Conservation (phyloP, 805 yeast species). For the Candida golubevii region DNA sequence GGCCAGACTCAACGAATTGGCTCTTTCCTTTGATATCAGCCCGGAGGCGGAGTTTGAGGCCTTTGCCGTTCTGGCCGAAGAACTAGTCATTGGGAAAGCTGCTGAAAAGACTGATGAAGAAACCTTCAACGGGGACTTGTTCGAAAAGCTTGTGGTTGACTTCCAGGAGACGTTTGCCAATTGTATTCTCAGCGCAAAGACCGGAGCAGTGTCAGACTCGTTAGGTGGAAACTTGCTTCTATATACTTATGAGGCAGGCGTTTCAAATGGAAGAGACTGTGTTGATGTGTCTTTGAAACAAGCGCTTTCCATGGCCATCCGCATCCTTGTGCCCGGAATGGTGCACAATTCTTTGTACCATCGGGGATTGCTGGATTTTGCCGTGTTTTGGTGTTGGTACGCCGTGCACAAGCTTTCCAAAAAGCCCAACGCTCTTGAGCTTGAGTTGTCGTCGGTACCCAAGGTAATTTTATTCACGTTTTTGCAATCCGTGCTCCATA, state of each 20-base stretch:
- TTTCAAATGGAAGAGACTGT: constrained; percentile 1
- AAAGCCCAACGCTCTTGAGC: constrained; percentile 18
- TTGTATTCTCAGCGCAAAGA: constrained; percentile 24
- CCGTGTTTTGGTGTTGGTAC: constrained; percentile 38
- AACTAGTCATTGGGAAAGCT: constrained; percentile 31
- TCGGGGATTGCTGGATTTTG: constrained; percentile 24
- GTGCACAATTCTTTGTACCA: constrained; percentile 22
- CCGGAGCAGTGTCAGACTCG: constrained; percentile 27
- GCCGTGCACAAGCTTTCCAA: constrained; percentile 22
- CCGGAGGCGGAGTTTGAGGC: constrained; percentile 37
- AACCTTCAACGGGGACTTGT: constrained; percentile 33
- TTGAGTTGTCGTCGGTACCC: constrained; percentile 32
- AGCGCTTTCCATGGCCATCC: constrained; percentile 21
- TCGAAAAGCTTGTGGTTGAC: constrained; percentile 37
- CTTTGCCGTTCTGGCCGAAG: constrained; percentile 33
- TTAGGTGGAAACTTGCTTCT: constrained; percentile 22
- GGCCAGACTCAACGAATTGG: constrained; percentile 36
- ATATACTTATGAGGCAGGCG: constrained; percentile 13
- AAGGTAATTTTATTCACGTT: constrained; percentile 25
- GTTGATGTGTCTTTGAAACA: constrained; percentile 13
- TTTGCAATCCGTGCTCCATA: constrained; percentile 28
- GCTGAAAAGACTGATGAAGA: constrained; percentile 20
- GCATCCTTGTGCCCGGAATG: constrained; percentile 34
- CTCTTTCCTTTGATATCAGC: constrained; percentile 65
- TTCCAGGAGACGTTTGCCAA: constrained; percentile 34